A percentile compares a stretch with the other conserved stretches of the same genome.
Conservation (phyloP, 2,329 filamentous ascomycete species). For the Penicillium capsulatum region DNA sequence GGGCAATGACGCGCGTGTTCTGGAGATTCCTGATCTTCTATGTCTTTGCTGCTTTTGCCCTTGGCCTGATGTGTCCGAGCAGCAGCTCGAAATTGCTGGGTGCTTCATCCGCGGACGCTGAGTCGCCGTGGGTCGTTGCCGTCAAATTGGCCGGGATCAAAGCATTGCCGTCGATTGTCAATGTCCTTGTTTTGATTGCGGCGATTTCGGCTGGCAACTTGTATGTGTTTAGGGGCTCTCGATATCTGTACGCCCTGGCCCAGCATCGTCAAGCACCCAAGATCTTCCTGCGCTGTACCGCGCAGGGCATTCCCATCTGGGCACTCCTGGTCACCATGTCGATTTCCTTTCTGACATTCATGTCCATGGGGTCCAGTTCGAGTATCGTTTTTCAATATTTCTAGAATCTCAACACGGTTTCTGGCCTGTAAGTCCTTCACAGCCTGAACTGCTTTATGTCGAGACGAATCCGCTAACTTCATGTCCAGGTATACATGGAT, state of each 20-base stretch:
- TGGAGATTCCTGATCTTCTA: conserved; percentile 64
- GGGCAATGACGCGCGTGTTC: conserved; percentile 69
- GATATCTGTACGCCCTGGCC: conserved; percentile 64
- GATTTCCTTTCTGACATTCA: too few species aligned
- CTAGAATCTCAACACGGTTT: too few species aligned
- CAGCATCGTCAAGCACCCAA: conserved; percentile 42
- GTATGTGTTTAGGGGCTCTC: conserved; percentile 49
- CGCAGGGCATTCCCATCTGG: conserved; percentile 43
- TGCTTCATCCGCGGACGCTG: conserved; percentile 23
- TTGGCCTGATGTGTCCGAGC: conserved; percentile 67
- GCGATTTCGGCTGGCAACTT: conserved; percentile 42
- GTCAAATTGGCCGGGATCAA: conserved; percentile 36
- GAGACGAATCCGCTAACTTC: too few species aligned
- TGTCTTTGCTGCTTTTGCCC: conserved; percentile 52
- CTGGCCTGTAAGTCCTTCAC: too few species aligned
- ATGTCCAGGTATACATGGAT: too few species aligned
- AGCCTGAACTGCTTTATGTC: too few species aligned
- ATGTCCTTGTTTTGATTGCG: conserved; percentile 39
- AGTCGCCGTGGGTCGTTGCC: conserved; percentile 42
- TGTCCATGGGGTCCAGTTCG: too few species aligned
- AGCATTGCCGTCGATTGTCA: conserved; percentile 37
- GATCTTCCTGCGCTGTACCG: conserved; percentile 40
- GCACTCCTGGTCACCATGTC: too few species aligned
- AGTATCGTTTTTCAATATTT: too few species aligned
- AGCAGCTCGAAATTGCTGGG: conserved; percentile 50